Base-by-base conservation (phyloP, 495 filamentous ascomycete species). In the Penicillium silybi region DNA sequence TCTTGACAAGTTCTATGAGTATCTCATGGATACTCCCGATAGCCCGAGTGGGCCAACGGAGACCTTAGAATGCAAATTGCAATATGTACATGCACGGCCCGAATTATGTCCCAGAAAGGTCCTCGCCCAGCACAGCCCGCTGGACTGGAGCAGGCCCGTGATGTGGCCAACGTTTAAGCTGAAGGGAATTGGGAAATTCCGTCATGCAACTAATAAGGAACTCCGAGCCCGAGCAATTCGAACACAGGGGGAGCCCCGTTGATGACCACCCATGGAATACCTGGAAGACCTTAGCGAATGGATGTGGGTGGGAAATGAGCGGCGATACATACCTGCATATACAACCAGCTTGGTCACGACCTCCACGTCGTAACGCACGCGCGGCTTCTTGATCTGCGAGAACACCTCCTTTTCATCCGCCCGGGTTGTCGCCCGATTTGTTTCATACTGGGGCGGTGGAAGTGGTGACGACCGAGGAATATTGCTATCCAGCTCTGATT, bases 321-420 rank as follows among this genome's bases (percentile, higher is more conserved):
- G 16, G n/a, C 32, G 34, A 23, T 2, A 73, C 81, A 56, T 74
- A 95, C 92, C 93, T 52, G 85, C 78, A 77, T 98, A 98, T 37
- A 98, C 90, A 61, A 98, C 87, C 46, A 98, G 73, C 71, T 96
- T 97, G 16, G 93, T 97, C 38, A 97, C 83, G 18, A 98, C 92
- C 65, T 98, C 93, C 8, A 97, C 92, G 72, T 98, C 93, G 63
- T 98, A 98, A 55, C 91, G 79, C 25, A 96, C 91, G 46, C 93
- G 83, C 17, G 93, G 90, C 68, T 85, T 91, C 48, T 91, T 85
- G 46, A 97, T 79, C 64, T 79, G 82, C 16, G 83, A 84, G 65
- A 97, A 96, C 59, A 98, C 83, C 61, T 96, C 88, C 54, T 80
- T 82, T 61, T 95, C 88, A 34, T 85, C 80, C 23, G 71, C 67